Conservation (phyloP, 2,329 filamentous ascomycete genomes). For the Trichoderma gracile region DNA sequence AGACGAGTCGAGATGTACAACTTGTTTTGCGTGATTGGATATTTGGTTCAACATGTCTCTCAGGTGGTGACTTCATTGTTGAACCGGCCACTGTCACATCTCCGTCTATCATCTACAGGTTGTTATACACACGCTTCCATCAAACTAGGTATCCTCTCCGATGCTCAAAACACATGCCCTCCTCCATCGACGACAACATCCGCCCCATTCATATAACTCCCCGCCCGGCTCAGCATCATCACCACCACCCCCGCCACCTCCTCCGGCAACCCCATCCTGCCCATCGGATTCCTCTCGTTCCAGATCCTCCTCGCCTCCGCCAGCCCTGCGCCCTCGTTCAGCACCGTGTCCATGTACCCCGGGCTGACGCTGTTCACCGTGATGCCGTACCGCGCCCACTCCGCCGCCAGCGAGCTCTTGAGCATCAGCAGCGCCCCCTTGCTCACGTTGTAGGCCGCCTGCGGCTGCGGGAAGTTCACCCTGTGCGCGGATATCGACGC, state of each 20-base stretch:
- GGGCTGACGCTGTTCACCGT: conserved; percentile 70
- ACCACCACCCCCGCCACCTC: conserved; percentile 65
- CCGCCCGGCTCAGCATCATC: conserved; percentile 59
- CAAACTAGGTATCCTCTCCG: too few relatives aligned
- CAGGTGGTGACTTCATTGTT: too few relatives aligned
- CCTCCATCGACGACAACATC: conserved; percentile 67
- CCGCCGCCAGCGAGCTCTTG: conserved; percentile 66
- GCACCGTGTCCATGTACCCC: conserved; percentile 75
- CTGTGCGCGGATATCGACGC: conserved; percentile 68
- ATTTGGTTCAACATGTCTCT: too few relatives aligned
- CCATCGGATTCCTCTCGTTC: conserved; percentile 61
- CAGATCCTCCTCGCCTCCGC: conserved; percentile 55
- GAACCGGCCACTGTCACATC: too few relatives aligned
- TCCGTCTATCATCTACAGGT: too few relatives aligned
- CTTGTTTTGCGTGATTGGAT: too few relatives aligned
- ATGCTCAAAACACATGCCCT: conserved; percentile 29
- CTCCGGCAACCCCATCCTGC: conserved; percentile 63
- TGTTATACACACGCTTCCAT: too few relatives aligned
- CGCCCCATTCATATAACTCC: conserved; percentile 67
- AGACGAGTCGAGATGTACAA: too few relatives aligned
- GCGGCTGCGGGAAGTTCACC: conserved; percentile 72
- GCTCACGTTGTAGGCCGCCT: conserved; percentile 69
- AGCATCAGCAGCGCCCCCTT: conserved; percentile 68
- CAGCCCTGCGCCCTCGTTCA: conserved; percentile 66
- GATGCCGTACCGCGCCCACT: conserved; percentile 72